phyloP scores from a whole-genome alignment of 345 rosid genomes.

The Linum trigynum region DNA sequence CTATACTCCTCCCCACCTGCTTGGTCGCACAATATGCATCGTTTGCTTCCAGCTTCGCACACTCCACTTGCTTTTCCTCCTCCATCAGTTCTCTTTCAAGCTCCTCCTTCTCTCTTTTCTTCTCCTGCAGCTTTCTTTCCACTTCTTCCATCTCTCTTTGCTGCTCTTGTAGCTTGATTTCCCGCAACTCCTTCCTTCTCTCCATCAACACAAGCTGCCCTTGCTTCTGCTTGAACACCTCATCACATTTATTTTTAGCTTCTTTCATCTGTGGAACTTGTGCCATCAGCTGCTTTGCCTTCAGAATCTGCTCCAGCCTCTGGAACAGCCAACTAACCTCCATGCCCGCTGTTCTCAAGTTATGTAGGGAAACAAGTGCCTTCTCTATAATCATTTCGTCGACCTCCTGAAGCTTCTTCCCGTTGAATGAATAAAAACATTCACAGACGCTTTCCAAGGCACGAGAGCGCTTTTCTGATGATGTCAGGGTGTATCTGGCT shows the following conservation, averaged over 20 bases:
- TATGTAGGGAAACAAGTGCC: neutral
- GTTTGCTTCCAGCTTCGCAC: too few relatives aligned
- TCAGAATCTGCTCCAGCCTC: slow-evolving; percentile 3
- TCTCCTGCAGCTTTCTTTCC: neutral
- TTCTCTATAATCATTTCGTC: neutral
- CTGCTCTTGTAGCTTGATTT: neutral
- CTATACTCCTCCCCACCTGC: too few relatives aligned
- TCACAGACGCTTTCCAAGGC: slow-evolving; percentile 4
- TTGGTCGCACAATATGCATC: too few relatives aligned
- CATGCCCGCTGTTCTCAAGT: slow-evolving; percentile 3
- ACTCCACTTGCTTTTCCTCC: too few relatives aligned
- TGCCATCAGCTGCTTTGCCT: slow-evolving; percentile 1
- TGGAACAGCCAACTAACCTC: slow-evolving; percentile 8
- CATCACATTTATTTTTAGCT: neutral
- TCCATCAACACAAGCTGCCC: neutral
- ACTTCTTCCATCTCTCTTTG: neutral
- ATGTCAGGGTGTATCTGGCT: neutral
- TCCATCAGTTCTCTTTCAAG: too few relatives aligned
- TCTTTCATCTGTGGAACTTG: slow-evolving; percentile 9
- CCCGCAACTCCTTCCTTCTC: neutral
- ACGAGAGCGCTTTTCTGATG: neutral
- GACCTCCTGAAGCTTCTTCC: neutral
- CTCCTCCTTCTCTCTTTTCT: too few relatives aligned
- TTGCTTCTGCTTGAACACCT: neutral
- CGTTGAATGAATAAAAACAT: neutral